Percentiles rank a stretch among this genome's conserved stretches.
These are phyloP conservation scores for Penicillium diatomitis DNA, from an alignment of 495 filamentous ascomycete species.

Conservation along the genomic window DNA sequence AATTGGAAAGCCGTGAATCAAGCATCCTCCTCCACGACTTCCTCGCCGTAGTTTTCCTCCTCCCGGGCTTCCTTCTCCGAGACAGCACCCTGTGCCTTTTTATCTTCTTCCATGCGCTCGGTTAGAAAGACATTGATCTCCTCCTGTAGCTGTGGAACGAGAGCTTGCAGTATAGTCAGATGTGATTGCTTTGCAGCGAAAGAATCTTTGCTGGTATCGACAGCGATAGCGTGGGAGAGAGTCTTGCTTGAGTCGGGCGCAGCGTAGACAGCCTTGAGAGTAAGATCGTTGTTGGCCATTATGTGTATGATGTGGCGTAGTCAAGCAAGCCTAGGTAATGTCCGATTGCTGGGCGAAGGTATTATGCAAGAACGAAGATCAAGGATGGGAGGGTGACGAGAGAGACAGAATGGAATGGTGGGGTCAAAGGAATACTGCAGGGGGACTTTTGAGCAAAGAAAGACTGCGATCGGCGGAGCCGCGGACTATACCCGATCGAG, in stretches of 20 bases:
- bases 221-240: conserved; percentile 35
- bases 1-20: conserved; percentile 9
- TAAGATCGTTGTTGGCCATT: conserved; percentile 2
- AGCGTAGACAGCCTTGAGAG: conserved; percentile 48
- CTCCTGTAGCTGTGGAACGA: conserved; percentile 54
- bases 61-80: conserved; percentile 55
- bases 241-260: conserved; percentile 39
- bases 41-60: conserved; percentile 83
- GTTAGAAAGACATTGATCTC: conserved; percentile 79
- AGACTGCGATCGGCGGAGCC: conserved; percentile 6
- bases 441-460: background rate
- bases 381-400: background rate
- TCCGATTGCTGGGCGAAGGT: too few relatives aligned
- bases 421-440: background rate
- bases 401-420: background rate
- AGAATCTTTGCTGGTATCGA: conserved; percentile 20
- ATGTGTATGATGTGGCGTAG: conserved; percentile 1
- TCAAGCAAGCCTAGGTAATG: too few relatives aligned
- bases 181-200: conserved; percentile 53
- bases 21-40: conserved; percentile 51
- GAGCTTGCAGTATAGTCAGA: conserved; percentile 54
- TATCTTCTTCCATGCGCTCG: conserved; percentile 81
- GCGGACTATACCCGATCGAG: conserved; percentile 11
- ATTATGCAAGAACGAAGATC: background rate
- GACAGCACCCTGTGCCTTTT: conserved; percentile 40